Conservation (phyloP, 2,329 filamentous ascomycete genomes). For the Neofusicoccum umdonicola region DNA sequence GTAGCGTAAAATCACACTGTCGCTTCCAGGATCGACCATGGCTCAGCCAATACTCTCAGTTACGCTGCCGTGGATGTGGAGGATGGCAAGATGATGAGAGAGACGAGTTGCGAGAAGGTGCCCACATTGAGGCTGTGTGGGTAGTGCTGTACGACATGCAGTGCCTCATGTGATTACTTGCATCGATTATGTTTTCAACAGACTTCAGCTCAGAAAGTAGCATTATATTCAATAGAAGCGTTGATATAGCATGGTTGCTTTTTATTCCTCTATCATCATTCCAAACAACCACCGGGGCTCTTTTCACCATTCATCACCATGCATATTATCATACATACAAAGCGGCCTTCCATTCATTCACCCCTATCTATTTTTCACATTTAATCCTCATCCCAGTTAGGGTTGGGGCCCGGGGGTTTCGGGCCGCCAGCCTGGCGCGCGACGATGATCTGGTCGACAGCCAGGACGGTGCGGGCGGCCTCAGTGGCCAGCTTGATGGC, state of each 20-base stretch:
- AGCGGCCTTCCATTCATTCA: neutral
- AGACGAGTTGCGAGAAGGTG: too few relatives aligned
- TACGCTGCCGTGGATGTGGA: too few relatives aligned
- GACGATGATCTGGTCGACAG: constrained; percentile 98
- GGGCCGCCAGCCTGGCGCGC: constrained; percentile 95
- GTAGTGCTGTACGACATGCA: too few relatives aligned
- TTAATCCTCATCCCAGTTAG: constrained; percentile 68
- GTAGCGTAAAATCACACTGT: too few relatives aligned
- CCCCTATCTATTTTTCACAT: neutral
- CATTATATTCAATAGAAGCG: too few relatives aligned
- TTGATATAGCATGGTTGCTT: neutral
- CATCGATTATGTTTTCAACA: too few relatives aligned
- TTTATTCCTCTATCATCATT: constrained; percentile 4
- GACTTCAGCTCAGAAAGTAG: too few relatives aligned
- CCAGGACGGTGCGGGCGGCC: constrained; percentile 87
- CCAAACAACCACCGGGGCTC: neutral
- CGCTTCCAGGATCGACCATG: too few relatives aligned
- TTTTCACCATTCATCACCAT: neutral
- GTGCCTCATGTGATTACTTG: too few relatives aligned
- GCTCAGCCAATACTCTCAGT: too few relatives aligned
- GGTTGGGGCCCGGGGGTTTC: constrained; percentile 92
- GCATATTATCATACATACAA: constrained; percentile 13
- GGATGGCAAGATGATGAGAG: too few relatives aligned
- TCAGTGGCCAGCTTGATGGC: constrained; percentile 96
- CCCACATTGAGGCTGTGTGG: too few relatives aligned